phyloP scores from a whole-genome alignment of 768 basidiomycete species.

The Lentinula raphanica region DNA sequence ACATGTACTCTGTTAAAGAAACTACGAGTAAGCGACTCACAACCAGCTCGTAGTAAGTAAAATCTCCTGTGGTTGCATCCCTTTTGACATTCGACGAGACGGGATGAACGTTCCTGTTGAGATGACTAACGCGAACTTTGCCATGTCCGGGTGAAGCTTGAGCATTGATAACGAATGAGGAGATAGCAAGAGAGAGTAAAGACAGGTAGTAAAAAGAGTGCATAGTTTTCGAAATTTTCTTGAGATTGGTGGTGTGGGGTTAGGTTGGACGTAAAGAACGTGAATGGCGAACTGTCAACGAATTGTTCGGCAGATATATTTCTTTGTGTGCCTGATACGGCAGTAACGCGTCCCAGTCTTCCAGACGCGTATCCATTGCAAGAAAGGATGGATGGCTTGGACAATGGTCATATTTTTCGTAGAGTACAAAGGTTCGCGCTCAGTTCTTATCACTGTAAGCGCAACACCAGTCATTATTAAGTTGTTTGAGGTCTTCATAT shows the following conservation, averaged over 20 bases:
- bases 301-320: background rate
- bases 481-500: background rate
- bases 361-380: no score
- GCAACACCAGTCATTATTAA: no score
- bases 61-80: slow-evolving; percentile 5
- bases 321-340: background rate
- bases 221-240: background rate
- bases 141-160: background rate
- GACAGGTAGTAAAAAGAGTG: slow-evolving; percentile 2
- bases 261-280: background rate
- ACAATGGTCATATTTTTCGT: no score
- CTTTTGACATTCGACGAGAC: background rate
- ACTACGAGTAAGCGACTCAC: background rate
- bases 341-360: no score
- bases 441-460: no score
- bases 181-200: background rate
- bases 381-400: no score
- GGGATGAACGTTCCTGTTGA: background rate
- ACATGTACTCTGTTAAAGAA: background rate
- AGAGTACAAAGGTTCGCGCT: no score
- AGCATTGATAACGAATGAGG: background rate
- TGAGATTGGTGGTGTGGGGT: no score
- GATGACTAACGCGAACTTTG: background rate
- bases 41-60: background rate
- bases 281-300: background rate